Evolutionary conservation across 106 monocot genomes (phyloP), one percentile per base, ranked within the genome.

Genomic region (Alisma plantagoaquatica): DNA sequence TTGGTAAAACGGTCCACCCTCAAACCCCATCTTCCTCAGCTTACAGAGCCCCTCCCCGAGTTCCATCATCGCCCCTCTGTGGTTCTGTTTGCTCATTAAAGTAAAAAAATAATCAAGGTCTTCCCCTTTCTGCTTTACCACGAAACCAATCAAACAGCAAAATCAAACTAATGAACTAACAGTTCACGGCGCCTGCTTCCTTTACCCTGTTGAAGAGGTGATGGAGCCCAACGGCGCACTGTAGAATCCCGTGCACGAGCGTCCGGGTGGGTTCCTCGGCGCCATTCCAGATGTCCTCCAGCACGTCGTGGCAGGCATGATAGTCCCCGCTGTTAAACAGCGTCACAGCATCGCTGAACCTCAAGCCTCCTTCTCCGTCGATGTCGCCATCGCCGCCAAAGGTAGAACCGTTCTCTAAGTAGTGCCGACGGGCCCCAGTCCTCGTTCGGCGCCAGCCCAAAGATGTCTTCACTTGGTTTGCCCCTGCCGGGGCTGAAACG

Each of bases 11-110:
- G 86, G 92, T 2, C 86, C 91, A 22, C 26, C 59, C 12, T 77
- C 71, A 32, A 86, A 79, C 2, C 41, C 66, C 71, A 87, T 69
- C 63, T 93, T 93, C 69, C 83, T 56, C 61, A 93, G 59, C 66
- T 93, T 93, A 57, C 87, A 86, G 14, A 93, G 53, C 20, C 87
- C 92, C 68, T 87, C 87, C 1, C 92, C 92, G 57, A 93, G 51
- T 32, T 93, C 81, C 82, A 93, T 77, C 92, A 93, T 93, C 12
- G 92, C 92, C 14, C 92, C 87, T 25, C 92, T 51, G 48, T 93
- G 87, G 52, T 93, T 93, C 92, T 92, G 65, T 31, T 43, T 21
- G 26, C 19, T 27, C 31, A 54, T 6, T 15, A 43, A 33, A 5
- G 24, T 24, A n/a, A 10, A 11, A 41, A 2, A 41, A 20, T 18